Conservation (phyloP, 108 stramenopile species). For the Nitzschia palea region DNA sequence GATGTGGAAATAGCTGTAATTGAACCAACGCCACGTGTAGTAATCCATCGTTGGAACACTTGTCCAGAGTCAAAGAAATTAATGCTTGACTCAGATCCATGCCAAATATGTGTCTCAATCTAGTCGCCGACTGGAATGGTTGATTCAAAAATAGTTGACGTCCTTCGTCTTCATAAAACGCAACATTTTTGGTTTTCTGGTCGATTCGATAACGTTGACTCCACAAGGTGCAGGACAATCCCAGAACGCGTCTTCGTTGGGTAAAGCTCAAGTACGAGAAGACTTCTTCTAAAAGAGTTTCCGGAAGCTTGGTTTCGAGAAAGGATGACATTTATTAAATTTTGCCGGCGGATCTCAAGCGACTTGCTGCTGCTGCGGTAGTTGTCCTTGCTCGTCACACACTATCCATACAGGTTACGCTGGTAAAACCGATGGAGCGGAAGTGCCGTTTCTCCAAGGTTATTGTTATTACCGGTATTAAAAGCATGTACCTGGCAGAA, state of each 20-base stretch:
- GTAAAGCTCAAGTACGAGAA: background rate
- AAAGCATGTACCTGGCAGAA: too few species aligned
- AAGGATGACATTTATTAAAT: too few species aligned
- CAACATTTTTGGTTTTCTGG: background rate
- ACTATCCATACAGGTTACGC: too few species aligned
- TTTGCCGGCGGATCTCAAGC: background rate
- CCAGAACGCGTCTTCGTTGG: background rate
- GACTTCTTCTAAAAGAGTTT: constrained; percentile 9
- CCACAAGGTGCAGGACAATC: background rate
- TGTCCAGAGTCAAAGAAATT: background rate
- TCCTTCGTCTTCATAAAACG: background rate
- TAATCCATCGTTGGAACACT: background rate
- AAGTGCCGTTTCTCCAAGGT: too few species aligned
- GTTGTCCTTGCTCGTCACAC: too few species aligned
- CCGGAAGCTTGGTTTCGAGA: constrained; percentile 3
- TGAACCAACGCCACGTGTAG: background rate
- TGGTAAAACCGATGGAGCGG: too few species aligned
- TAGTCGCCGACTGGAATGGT: background rate
- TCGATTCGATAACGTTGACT: background rate
- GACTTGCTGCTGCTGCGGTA: background rate
- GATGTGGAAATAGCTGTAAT: background rate
- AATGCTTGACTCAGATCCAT: background rate
- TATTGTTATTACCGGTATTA: too few species aligned
- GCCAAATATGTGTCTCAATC: background rate
- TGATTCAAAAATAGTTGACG: background rate